Base-by-base conservation (phyloP, 805 yeast species). In the Metschnikowia cerradonensis region DNA sequence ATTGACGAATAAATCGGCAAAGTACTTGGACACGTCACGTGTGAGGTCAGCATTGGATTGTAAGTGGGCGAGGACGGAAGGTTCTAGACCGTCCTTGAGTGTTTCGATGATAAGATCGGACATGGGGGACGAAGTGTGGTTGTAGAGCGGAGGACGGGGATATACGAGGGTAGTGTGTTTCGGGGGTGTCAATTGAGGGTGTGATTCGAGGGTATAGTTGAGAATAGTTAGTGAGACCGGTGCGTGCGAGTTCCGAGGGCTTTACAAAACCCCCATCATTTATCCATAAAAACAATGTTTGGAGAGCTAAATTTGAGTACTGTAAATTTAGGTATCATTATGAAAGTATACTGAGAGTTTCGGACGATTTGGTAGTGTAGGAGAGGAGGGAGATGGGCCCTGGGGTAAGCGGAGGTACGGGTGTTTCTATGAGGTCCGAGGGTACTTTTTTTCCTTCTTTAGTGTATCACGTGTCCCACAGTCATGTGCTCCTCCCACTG, bases 1-100 rank as follows among this genome's bases (percentile, higher is more conserved):
- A 41, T 79, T 78, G 41, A 78, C 73, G 35, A 84, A 65, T 10
- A 82, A 62, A 4, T 68, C 65, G 36, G 66, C 66, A 40, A 78
- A 69, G 22, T 68, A 71, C 7, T 59, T 40, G 31, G 68, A 65
- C 3, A 74, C 62, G 7, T 50, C 50, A 3, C 46, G 41, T 15
- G 54, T 55, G 41, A 63, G 52, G n/a, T 54, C 46, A 1, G 59
- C 52, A 49, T 68, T 61, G 6, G 54, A 20, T 0, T 57, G 55
- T 6, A 72, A 56, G 8, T 54, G 52, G 6, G 50, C 49, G 15
- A 52, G 54, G 11, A 65, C 48, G 4, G 55, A 54, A 6, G 66
- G 61, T 23, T 66, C 69, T 15, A 72, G 53, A 26, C 61, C 68
- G 22, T 56, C 53, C 31, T 61, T 56, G 30, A 72, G 62, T 6